Conservation (phyloP, 2,329 filamentous ascomycete species). For the Aspergillus bombycis region DNA sequence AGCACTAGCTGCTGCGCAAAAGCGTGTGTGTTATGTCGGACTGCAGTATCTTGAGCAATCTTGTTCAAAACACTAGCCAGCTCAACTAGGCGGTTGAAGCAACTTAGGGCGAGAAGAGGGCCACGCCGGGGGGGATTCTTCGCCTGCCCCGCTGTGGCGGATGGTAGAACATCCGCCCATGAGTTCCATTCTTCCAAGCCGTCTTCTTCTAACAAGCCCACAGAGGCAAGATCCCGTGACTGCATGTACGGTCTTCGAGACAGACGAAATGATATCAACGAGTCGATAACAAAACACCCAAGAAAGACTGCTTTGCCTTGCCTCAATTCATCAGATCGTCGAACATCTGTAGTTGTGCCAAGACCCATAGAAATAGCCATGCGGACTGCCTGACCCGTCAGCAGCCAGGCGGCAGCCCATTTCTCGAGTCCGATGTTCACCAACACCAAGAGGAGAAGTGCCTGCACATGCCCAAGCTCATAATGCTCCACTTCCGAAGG, state of each 20-base stretch:
- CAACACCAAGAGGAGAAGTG: constrained; percentile 50
- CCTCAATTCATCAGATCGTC: constrained; percentile 34
- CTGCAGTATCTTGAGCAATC: constrained; percentile 34
- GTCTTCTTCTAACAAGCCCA: constrained; percentile 63
- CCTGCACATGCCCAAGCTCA: constrained; percentile 48
- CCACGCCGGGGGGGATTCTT: constrained; percentile 37
- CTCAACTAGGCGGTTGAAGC: constrained; percentile 56
- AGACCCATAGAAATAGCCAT: constrained; percentile 48
- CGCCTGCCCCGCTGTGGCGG: constrained; percentile 29
- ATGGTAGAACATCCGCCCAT: constrained; percentile 59
- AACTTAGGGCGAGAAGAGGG: constrained; percentile 53
- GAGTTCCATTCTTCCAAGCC: constrained; percentile 75
- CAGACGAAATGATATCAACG: constrained; percentile 53
- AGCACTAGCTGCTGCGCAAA: constrained; percentile 41
- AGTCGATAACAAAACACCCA: constrained; percentile 59
- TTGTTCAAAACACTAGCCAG: constrained; percentile 42
- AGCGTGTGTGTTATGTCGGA: constrained; percentile 30
- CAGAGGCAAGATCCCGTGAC: constrained; percentile 49
- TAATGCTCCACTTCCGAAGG: constrained; percentile 44
- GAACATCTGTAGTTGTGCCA: constrained; percentile 27
- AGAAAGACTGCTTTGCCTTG: constrained; percentile 51
- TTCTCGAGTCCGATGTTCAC: constrained; percentile 53
- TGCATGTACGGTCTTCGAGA: constrained; percentile 50
- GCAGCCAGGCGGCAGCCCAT: constrained; percentile 56
- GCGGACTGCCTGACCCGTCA: constrained; percentile 56